Evolutionary conservation across 2,329 filamentous ascomycete species (phyloP).

Genomic region (Metarhizium anisopliae): DNA sequence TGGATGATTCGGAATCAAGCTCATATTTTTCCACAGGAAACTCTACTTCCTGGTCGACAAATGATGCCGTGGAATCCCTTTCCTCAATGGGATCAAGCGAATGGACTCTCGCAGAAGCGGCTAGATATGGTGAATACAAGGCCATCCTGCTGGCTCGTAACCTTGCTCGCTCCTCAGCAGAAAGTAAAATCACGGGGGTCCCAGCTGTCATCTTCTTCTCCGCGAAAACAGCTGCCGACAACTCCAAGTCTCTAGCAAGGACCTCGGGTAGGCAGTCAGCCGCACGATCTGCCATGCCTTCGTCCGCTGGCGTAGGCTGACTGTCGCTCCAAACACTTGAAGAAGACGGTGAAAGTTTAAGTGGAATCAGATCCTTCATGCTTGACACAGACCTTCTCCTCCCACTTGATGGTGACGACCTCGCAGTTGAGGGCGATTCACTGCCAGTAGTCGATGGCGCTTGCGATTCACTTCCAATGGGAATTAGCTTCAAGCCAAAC

Average conservation of each 20-base stretch:
- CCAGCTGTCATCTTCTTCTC: conserved; percentile 46
- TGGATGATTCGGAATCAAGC: conserved; percentile 24
- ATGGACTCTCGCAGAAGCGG: conserved; percentile 19
- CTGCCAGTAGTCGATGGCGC: conserved; percentile 1
- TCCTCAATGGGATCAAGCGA: conserved; percentile 27
- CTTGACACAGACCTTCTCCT: conserved; percentile 27
- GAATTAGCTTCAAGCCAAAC: background rate
- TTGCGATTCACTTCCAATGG: background rate
- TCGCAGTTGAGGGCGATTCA: conserved; percentile 7
- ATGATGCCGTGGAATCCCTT: conserved; percentile 25
- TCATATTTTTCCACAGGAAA: conserved; percentile 11
- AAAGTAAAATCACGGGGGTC: conserved; percentile 29
- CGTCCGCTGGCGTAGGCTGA: conserved; percentile 12
- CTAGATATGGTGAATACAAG: conserved; percentile 18
- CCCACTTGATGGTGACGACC: conserved; percentile 11
- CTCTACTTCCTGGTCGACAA: conserved; percentile 17
- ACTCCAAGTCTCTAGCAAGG: conserved; percentile 44
- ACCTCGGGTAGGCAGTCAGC: conserved; percentile 45
- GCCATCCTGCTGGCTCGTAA: conserved; percentile 7
- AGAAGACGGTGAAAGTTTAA: conserved; percentile 22
- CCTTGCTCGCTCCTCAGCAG: conserved; percentile 17
- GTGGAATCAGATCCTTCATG: conserved; percentile 30
- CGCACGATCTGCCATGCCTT: conserved; percentile 19
- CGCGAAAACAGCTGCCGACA: conserved; percentile 37
- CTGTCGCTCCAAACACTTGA: conserved; percentile 13